These are phyloP conservation scores for Dichotomocladium elegans DNA, from an alignment of 371 early-diverging fungal genomes.

Conservation along the genomic window DNA sequence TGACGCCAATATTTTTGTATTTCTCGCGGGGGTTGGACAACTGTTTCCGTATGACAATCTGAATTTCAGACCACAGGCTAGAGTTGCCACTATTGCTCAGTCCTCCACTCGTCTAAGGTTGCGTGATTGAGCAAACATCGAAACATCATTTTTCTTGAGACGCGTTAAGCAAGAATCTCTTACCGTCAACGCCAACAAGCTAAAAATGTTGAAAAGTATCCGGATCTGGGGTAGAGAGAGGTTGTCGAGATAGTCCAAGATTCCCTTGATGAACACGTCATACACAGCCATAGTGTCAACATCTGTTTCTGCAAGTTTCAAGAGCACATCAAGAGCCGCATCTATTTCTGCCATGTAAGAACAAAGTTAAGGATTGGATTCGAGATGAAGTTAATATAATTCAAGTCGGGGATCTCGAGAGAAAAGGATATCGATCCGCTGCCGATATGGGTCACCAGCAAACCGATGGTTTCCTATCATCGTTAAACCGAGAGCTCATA, in stretches of 20 bases:
- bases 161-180: no score
- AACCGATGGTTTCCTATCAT: slow-evolving; percentile 67
- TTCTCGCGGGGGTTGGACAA: slow-evolving; percentile 68
- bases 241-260: slow-evolving; percentile 77
- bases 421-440: slow-evolving; percentile 61
- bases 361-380: slow-evolving; percentile 12
- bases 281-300: slow-evolving; percentile 53
- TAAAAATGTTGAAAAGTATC: slow-evolving; percentile 66
- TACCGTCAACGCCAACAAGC: slow-evolving; percentile 64
- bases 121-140: no score
- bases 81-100: slow-evolving; percentile 3
- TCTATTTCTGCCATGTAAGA: slow-evolving; percentile 55
- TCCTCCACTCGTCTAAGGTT: no score
- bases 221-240: slow-evolving; percentile 63
- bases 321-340: slow-evolving; percentile 57
- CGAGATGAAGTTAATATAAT: not conserved
- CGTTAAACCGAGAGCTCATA: not conserved
- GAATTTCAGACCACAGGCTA: slow-evolving; percentile 61
- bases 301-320: slow-evolving; percentile 48
- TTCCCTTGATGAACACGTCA: slow-evolving; percentile 72
- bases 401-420: not conserved
- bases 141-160: no score
- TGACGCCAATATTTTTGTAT: slow-evolving; percentile 74
- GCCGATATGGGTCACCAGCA: slow-evolving; percentile 79
- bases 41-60: slow-evolving; percentile 78